These are phyloP conservation scores for Bathelium albidoporum DNA, from an alignment of 495 filamentous ascomycete genomes.

Conservation along the genomic window DNA sequence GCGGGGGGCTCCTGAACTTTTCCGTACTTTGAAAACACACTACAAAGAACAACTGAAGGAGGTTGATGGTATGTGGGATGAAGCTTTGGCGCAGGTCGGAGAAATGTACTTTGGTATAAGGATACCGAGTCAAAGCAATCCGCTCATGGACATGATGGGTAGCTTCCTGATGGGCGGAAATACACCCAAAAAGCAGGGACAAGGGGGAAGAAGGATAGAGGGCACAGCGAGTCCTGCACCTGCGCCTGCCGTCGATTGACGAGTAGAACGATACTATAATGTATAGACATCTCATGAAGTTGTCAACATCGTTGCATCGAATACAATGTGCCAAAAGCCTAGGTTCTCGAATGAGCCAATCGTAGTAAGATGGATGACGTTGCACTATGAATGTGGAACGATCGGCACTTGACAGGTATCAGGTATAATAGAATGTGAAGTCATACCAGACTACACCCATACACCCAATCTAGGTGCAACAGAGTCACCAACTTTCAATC, in stretches of 20 bases:
- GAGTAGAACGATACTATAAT: not conserved
- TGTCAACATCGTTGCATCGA: no score
- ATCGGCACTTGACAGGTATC: no score
- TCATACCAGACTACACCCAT: no score
- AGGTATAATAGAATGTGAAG: no score
- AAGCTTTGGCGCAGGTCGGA: slow-evolving; percentile 72
- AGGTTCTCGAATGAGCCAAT: not conserved
- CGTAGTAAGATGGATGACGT: no score
- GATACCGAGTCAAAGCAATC: slow-evolving; percentile 77
- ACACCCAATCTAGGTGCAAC: no score
- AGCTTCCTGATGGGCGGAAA: slow-evolving; percentile 73
- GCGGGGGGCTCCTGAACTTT: slow-evolving; percentile 69
- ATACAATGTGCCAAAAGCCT: no score
- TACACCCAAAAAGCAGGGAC: slow-evolving; percentile 32
- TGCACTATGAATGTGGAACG: no score
- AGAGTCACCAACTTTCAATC: no score
- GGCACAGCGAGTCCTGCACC: slow-evolving; percentile 16
- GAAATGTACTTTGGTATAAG: slow-evolving; percentile 98
- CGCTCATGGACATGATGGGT: slow-evolving; percentile 95
- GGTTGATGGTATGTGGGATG: slow-evolving; percentile 59
- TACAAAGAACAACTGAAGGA: slow-evolving; percentile 71
- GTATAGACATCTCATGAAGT: no score
- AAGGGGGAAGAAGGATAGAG: slow-evolving; percentile 40
- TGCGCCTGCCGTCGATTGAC: slow-evolving; percentile 45
- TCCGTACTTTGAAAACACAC: slow-evolving; percentile 67